A percentile compares a stretch with the other conserved stretches of the same genome.
phyloP scores from a whole-genome alignment of 345 rosid genomes.

The Arabis hirsuta region DNA sequence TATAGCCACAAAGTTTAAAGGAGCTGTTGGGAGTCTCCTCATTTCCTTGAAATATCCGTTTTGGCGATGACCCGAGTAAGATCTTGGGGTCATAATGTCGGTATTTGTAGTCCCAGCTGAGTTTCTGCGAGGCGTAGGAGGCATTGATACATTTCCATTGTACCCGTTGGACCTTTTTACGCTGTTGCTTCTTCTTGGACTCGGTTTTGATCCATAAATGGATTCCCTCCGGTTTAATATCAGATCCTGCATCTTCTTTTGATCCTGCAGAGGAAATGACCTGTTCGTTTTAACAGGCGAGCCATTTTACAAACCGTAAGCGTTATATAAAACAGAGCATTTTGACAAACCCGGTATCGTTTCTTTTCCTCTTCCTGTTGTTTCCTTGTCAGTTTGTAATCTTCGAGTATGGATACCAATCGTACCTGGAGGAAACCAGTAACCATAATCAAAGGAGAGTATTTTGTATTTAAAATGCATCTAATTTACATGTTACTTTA shows the following conservation, averaged over 20 bases:
- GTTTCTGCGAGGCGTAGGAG: constrained; percentile 83
- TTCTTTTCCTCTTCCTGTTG: constrained; percentile 87
- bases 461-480: constrained; percentile 29
- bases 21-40: constrained; percentile 41
- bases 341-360: constrained; percentile 79
- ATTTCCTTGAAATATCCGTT: constrained; percentile 73
- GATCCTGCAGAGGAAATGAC: constrained; percentile 60
- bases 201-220: constrained; percentile 90
- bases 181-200: constrained; percentile 85
- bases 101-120: constrained; percentile 51
- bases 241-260: constrained; percentile 94
- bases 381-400: constrained; percentile 81
- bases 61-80: constrained; percentile 72
- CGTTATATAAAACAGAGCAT: constrained; percentile 41
- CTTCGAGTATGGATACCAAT: constrained; percentile 79
- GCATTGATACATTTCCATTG: constrained; percentile 68
- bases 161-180: constrained; percentile 70
- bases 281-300: not conserved
- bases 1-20: constrained; percentile 79
- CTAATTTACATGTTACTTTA: not conserved
- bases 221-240: constrained; percentile 76
- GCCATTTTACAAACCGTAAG: not conserved
- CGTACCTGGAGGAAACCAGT: constrained; percentile 60
- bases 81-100: constrained; percentile 63
- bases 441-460: constrained; percentile 49